Percentiles rank a stretch among this genome's conserved stretches.
Conservation (phyloP, 1,284 basidiomycete species). For the Meira miltonrushii region DNA sequence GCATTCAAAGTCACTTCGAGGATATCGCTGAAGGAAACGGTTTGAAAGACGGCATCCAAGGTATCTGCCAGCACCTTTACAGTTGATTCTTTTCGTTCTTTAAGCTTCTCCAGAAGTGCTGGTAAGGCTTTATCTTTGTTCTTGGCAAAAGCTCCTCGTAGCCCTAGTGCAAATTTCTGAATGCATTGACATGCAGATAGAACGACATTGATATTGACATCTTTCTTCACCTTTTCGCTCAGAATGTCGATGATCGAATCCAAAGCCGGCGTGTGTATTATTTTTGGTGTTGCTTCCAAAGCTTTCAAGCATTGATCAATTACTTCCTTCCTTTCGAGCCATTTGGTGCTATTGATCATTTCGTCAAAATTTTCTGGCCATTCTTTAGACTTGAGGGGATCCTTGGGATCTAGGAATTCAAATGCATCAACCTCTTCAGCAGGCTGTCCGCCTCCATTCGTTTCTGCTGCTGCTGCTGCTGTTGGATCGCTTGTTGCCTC, state of each 20-base stretch:
- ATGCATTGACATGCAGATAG: constrained; percentile 79
- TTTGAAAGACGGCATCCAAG: constrained; percentile 80
- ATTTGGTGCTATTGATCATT: constrained; percentile 79
- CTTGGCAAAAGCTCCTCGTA: constrained; percentile 66
- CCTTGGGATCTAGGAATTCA: constrained; percentile 74
- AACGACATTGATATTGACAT: constrained; percentile 94
- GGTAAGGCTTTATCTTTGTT: constrained; percentile 71
- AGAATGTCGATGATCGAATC: constrained; percentile 70
- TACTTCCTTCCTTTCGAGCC: constrained; percentile 88
- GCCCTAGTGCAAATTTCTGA: constrained; percentile 77
- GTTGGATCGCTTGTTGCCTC: constrained; percentile 45
- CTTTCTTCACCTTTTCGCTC: constrained; percentile 74
- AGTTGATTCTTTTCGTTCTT: constrained; percentile 86
- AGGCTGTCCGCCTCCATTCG: not conserved
- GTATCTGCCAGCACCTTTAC: constrained; percentile 82
- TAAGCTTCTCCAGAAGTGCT: constrained; percentile 80
- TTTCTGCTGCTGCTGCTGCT: constrained; percentile 50
- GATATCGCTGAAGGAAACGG: constrained; percentile 71
- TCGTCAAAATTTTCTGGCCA: constrained; percentile 52
- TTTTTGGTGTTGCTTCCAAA: constrained; percentile 68
- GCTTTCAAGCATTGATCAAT: constrained; percentile 76
- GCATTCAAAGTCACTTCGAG: constrained; percentile 75
- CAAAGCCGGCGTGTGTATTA: constrained; percentile 66
- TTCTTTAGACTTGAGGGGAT: constrained; percentile 69
- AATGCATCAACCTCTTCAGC: constrained; percentile 65